phyloP scores from a whole-genome alignment of 2,329 filamentous ascomycete genomes.

The Botrytis paeoniae region DNA sequence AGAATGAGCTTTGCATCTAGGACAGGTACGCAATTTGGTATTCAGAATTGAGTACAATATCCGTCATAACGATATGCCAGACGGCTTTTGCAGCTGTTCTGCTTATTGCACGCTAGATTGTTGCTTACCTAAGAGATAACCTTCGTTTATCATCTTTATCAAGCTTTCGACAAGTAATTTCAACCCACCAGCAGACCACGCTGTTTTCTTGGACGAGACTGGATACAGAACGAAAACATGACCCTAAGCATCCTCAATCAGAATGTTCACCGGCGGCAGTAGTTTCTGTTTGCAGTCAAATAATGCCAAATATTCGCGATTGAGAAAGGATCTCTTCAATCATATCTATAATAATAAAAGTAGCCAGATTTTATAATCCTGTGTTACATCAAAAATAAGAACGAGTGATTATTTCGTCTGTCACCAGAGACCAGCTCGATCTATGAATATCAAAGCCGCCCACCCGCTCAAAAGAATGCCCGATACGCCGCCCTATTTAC shows the following conservation, averaged over 20 bases:
- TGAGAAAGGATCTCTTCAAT: neutral
- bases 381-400: neutral
- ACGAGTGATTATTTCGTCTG: neutral
- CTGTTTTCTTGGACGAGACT: neutral
- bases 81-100: neutral
- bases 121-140: neutral
- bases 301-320: neutral
- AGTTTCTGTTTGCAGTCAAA: neutral
- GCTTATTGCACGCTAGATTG: neutral
- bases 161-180: neutral
- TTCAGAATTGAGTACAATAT: neutral
- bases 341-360: neutral
- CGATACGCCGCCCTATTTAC: neutral
- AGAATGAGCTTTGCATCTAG: neutral
- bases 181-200: neutral
- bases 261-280: neutral
- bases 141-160: neutral
- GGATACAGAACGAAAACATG: neutral
- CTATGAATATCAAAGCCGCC: neutral
- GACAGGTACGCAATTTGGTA: neutral
- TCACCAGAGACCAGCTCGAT: slow-evolving; percentile 5
- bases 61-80: neutral
- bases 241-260: no score
- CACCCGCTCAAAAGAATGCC: neutral
- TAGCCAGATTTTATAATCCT: neutral